phyloP scores from a whole-genome alignment of 192 early-diverging fungal genomes.

The Podila horticola region DNA sequence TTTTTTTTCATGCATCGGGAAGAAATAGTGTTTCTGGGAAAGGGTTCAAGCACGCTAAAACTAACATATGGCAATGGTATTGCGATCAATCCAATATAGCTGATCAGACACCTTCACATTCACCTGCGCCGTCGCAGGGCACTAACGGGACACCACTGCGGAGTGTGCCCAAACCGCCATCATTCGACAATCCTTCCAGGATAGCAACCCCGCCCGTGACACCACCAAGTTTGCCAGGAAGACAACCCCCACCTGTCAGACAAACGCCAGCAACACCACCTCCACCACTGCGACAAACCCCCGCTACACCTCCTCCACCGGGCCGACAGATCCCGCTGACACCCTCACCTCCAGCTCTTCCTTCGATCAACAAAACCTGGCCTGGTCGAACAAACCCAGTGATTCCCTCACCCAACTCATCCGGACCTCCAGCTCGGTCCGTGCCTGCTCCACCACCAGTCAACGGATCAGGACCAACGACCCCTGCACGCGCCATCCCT shows the following conservation, averaged over 20 bases:
- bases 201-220: conserved; percentile 22
- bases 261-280: conserved; percentile 35
- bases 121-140: background rate
- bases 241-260: conserved; percentile 23
- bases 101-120: too few relatives aligned
- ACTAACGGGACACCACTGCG: conserved; percentile 32
- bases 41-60: too few relatives aligned
- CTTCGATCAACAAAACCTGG: too few relatives aligned
- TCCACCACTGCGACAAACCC: conserved; percentile 7
- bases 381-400: too few relatives aligned
- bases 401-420: too few relatives aligned
- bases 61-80: too few relatives aligned
- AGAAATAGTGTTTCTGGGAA: too few relatives aligned
- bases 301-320: too few relatives aligned
- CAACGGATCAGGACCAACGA: conserved; percentile 17
- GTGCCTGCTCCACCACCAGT: conserved; percentile 27
- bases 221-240: conserved; percentile 34
- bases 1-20: too few relatives aligned
- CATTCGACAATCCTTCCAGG: background rate
- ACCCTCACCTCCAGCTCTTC: too few relatives aligned
- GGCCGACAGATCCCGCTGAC: too few relatives aligned
- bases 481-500: conserved; percentile 32
- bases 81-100: too few relatives aligned
- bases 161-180: conserved; percentile 38
- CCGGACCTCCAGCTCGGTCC: conserved; percentile 23